Base-by-base conservation (phyloP, 2,329 filamentous ascomycete genomes). In the Fusarium beomiforme region DNA sequence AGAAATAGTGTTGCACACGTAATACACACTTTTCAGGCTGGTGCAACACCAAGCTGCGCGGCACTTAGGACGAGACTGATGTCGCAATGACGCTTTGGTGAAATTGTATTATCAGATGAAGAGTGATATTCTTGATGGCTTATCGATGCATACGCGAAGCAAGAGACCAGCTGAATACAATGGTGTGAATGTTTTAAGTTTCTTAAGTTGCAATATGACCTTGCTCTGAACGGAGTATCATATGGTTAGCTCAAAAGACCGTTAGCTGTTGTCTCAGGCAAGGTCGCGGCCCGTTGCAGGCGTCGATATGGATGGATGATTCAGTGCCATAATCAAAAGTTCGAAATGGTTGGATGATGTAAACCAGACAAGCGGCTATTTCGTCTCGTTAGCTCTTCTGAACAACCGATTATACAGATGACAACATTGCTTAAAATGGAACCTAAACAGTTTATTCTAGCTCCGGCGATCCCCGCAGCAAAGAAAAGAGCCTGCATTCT, bases 241-340 rank as follows among this genome's bases (percentile, higher is more conserved):
- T 26, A 50, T 26, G 24, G 42, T 31, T 39, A 19, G 47, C 36
- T 31, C 47, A 54, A 31, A 58, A 53, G 44, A 33, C 39, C 43
- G 43, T 56, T 68, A 33, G 23, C 36, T 47, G 33, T 31, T 41
- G 47, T 67, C 47, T 62, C 53, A 66, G 64, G 43, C 26, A 49
- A 23, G 47, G 56, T 31, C 56, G n/a, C 68, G 68, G 68, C 59
- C 54, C 58, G 59, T 60, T 71, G 68, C 64, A 71, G 53, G 21
- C 55, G 33, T 46, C 46, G 17, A 44, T 31, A 42, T 51, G 41
- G n/a, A 43, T 47, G 34, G 12, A 43, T 36, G 60, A 43, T 49
- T 44, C 21, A 50, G 34, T 21, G 23, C 24, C 29, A 24, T 29
- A 17, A 17, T 29, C 13, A 16, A 37, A 47, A n/a, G 26, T 23